Evolutionary conservation across 805 yeast genomes (phyloP).

Genomic region (Pichia nakasei): DNA sequence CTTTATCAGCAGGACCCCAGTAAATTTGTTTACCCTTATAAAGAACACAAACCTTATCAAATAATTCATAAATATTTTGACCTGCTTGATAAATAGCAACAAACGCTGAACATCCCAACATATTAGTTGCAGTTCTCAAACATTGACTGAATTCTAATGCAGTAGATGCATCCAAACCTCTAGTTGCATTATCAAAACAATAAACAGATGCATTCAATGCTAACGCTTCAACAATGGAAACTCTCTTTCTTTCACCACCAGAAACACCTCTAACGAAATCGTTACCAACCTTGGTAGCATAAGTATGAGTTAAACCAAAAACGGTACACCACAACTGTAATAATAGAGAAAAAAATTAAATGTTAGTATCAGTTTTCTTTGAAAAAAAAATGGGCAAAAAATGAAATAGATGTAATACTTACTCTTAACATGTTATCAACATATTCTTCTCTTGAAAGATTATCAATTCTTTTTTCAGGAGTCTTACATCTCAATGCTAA

Average conservation of each 20-base stretch:
- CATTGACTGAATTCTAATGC: slow-evolving; percentile 69
- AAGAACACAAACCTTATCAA: slow-evolving; percentile 54
- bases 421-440: slow-evolving; percentile 34
- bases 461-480: slow-evolving; percentile 37
- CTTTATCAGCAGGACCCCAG: slow-evolving; percentile 50
- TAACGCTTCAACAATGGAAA: slow-evolving; percentile 71
- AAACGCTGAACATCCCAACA: slow-evolving; percentile 11
- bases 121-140: slow-evolving; percentile 33
- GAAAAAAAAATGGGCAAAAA: neutral
- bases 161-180: slow-evolving; percentile 80
- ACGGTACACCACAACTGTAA: slow-evolving; percentile 10
- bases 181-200: slow-evolving; percentile 77
- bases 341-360: neutral
- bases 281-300: slow-evolving; percentile 37
- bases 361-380: slow-evolving; percentile 1
- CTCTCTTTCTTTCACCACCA: slow-evolving; percentile 83
- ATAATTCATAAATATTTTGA: slow-evolving; percentile 53
- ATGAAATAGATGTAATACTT: slow-evolving; percentile 12
- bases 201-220: slow-evolving; percentile 55
- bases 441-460: slow-evolving; percentile 33
- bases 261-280: slow-evolving; percentile 55
- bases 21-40: slow-evolving; percentile 56
- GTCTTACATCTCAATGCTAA: slow-evolving; percentile 51
- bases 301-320: slow-evolving; percentile 54
- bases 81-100: slow-evolving; percentile 41